Conservation (phyloP, 768 basidiomycete genomes). For the Lactarius sp. region DNA sequence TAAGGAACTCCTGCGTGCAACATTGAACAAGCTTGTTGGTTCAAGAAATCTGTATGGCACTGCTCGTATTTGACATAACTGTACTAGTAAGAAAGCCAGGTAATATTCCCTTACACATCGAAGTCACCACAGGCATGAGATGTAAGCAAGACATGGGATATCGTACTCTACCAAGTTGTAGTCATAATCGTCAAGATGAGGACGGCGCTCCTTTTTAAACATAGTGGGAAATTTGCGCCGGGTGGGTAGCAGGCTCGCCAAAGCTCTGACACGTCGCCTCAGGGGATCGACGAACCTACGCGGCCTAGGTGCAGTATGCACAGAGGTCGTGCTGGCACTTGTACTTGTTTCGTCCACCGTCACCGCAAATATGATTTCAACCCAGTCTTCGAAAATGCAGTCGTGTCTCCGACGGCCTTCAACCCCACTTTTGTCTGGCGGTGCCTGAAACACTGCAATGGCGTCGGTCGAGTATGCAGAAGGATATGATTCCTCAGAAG, state of each 20-base stretch:
- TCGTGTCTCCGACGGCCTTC: background rate
- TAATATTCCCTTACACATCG: background rate
- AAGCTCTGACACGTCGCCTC: conserved; percentile 6
- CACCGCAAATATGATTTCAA: background rate
- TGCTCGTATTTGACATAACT: conserved; percentile 1
- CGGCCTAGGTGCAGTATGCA: background rate
- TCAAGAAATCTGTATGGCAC: background rate
- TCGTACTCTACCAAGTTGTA: conserved; percentile 7
- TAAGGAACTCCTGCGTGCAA: background rate
- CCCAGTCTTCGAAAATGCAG: background rate
- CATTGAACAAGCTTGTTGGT: background rate
- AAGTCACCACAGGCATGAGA: conserved; percentile 15
- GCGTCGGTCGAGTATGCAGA: conserved; percentile 16
- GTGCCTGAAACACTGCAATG: conserved; percentile 9
- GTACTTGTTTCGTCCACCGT: background rate
- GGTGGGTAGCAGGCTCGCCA: background rate
- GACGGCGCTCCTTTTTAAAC: background rate
- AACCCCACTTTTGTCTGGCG: background rate
- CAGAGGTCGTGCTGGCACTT: background rate
- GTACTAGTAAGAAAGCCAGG: background rate
- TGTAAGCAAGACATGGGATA: conserved; percentile 22
- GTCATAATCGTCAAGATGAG: background rate
- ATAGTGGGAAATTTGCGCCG: background rate
- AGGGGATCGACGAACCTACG: background rate
- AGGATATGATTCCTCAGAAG: conserved; percentile 16